A percentile compares a stretch with the other conserved stretches of the same genome.
phyloP scores from a whole-genome alignment of 352 stramenopile species.

The Phytopythium kandeliae region DNA sequence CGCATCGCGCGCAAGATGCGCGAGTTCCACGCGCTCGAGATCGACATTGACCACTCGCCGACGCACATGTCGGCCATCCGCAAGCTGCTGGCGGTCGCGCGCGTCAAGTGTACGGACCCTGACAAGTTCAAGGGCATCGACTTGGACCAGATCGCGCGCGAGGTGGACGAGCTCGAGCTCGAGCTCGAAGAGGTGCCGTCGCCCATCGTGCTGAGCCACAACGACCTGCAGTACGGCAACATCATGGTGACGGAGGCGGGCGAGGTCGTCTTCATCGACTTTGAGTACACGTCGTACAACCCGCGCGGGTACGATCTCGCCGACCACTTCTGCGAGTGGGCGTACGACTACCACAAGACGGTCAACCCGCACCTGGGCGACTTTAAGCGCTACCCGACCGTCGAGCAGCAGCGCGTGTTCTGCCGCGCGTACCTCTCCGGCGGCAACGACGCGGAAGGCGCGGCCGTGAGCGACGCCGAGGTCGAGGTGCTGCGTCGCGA shows the following conservation, averaged over 20 bases:
- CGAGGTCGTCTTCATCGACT: conserved; percentile 88
- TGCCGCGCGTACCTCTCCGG: conserved; percentile 62
- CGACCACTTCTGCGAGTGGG: conserved; percentile 92
- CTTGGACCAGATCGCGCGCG: conserved; percentile 31
- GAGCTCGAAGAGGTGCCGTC: conserved; percentile 53
- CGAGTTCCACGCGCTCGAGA: conserved; percentile 63
- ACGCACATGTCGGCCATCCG: conserved; percentile 53
- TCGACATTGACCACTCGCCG: conserved; percentile 53
- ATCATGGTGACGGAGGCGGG: conserved; percentile 72
- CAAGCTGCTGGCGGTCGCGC: conserved; percentile 50
- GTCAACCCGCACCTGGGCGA: conserved; percentile 73
- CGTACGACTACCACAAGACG: conserved; percentile 79
- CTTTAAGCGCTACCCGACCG: conserved; percentile 67
- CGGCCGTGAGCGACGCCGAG: conserved; percentile 36
- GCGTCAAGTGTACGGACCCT: conserved; percentile 36
- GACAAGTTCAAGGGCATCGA: conserved; percentile 40
- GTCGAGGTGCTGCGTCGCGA: conserved; percentile 59
- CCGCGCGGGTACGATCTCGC: conserved; percentile 87
- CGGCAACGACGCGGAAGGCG: conserved; percentile 21
- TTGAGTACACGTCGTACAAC: conserved; percentile 93
- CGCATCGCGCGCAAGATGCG: conserved; percentile 63
- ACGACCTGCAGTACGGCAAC: conserved; percentile 93
- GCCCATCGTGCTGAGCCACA: conserved; percentile 86
- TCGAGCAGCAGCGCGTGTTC: conserved; percentile 58
- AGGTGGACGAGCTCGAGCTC: conserved; percentile 57